Conservation (phyloP, 306 rosid genomes). For the Prosopis cineraria region DNA sequence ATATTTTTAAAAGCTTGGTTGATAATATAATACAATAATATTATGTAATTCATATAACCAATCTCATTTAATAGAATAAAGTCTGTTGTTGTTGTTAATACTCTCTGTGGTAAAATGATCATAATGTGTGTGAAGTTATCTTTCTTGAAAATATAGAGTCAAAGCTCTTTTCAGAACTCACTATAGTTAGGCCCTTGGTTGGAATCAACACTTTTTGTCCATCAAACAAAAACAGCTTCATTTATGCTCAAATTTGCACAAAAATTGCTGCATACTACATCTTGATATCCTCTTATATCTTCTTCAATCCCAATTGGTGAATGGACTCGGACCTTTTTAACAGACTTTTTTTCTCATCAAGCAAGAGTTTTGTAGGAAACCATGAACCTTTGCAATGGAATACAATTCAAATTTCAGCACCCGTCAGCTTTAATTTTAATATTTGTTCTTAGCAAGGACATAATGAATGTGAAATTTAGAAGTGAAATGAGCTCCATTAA, state of each 20-base stretch:
- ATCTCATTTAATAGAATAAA: too few species aligned
- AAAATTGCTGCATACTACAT: neutral
- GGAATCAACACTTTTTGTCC: neutral
- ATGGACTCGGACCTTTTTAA: neutral
- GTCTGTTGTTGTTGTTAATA: too few species aligned
- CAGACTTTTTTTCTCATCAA: neutral
- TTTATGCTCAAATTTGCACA: neutral
- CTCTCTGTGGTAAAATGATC: neutral
- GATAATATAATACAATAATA: too few species aligned
- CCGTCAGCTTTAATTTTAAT: constrained; percentile 23
- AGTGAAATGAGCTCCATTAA: neutral
- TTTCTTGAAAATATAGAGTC: neutral
- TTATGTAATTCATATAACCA: too few species aligned
- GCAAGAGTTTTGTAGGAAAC: neutral
- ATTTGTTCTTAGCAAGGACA: neutral
- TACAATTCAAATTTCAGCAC: constrained; percentile 25
- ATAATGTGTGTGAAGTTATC: neutral
- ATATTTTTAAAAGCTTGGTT: too few species aligned
- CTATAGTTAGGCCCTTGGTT: neutral
- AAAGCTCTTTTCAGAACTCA: neutral
- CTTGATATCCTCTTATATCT: neutral
- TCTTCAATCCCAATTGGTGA: neutral
- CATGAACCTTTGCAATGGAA: constrained; percentile 18
- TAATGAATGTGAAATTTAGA: neutral
- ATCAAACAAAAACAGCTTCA: neutral